Conservation (phyloP, 768 basidiomycete species). For the Lactarius indigo region DNA sequence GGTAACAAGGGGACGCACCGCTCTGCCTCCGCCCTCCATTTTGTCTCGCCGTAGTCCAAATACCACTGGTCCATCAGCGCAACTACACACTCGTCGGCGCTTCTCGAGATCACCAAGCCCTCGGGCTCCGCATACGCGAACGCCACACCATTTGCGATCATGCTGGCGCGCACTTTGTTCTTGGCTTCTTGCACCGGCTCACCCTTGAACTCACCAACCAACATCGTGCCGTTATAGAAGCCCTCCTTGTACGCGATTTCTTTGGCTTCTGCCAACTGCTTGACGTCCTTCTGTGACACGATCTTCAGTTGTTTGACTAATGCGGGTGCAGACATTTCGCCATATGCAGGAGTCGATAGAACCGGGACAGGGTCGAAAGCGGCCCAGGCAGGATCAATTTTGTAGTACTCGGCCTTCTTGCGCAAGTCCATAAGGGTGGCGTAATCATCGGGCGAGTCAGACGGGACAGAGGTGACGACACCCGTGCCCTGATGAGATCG, state of each 20-base stretch:
- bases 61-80: conserved; percentile 99
- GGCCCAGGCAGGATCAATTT: conserved; percentile 87
- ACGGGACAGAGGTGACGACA: conserved; percentile 96
- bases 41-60: conserved; percentile 88
- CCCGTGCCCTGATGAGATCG: conserved; percentile 71
- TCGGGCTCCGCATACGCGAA: conserved; percentile 96
- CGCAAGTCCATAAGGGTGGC: conserved; percentile 84
- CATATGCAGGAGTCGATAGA: conserved; percentile 86
- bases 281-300: conserved; percentile 89
- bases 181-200: conserved; percentile 88
- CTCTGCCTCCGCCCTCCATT: conserved; percentile 86
- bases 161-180: conserved; percentile 74
- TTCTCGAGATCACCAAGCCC: conserved; percentile 81
- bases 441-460: conserved; percentile 97
- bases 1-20: conserved; percentile 46
- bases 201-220: conserved; percentile 88
- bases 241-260: conserved; percentile 98
- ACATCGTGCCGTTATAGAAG: conserved; percentile 92
- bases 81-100: conserved; percentile 96
- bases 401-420: conserved; percentile 96
- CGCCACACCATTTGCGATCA: conserved; percentile 76
- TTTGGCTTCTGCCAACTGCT: conserved; percentile 93
- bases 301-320: conserved; percentile 89
- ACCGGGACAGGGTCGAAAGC: conserved; percentile 84
- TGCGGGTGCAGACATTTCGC: conserved; percentile 81